These are phyloP conservation scores for Berberis thunbergii DNA, from an alignment of 164 flowering plant species.

Conservation along the genomic window DNA sequence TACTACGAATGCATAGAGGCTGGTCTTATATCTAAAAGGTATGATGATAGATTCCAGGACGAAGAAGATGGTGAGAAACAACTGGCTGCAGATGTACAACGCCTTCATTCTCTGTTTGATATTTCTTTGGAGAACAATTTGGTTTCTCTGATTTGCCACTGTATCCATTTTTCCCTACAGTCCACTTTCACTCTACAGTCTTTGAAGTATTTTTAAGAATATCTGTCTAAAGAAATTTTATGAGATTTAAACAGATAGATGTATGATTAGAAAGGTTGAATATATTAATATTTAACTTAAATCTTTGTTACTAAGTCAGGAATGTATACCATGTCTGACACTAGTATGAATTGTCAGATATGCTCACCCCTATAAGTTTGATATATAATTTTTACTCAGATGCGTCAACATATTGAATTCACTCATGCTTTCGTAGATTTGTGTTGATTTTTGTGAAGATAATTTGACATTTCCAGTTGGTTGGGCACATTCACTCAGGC, in stretches of 20 bases:
- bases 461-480: too few species aligned
- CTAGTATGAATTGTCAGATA: too few species aligned
- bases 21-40: slow-evolving; percentile 66
- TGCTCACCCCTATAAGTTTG: too few species aligned
- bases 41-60: slow-evolving; percentile 58
- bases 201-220: background rate
- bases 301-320: background rate
- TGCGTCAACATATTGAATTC: too few species aligned
- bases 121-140: slow-evolving; percentile 86
- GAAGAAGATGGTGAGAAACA: slow-evolving; percentile 45
- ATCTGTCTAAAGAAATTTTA: background rate
- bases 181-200: background rate
- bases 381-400: too few species aligned
- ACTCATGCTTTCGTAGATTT: too few species aligned
- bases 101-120: slow-evolving; percentile 83
- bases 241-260: too few species aligned
- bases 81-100: slow-evolving; percentile 53
- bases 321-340: too few species aligned
- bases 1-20: slow-evolving; percentile 81
- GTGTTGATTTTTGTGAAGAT: too few species aligned
- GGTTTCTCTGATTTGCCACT: slow-evolving; percentile 84
- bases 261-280: background rate
- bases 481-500: background rate
- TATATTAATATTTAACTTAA: background rate
- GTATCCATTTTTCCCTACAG: slow-evolving; percentile 54